These are phyloP conservation scores for Cladosporium sp. DNA, from an alignment of 2,329 filamentous ascomycete genomes.

Conservation along the genomic window DNA sequence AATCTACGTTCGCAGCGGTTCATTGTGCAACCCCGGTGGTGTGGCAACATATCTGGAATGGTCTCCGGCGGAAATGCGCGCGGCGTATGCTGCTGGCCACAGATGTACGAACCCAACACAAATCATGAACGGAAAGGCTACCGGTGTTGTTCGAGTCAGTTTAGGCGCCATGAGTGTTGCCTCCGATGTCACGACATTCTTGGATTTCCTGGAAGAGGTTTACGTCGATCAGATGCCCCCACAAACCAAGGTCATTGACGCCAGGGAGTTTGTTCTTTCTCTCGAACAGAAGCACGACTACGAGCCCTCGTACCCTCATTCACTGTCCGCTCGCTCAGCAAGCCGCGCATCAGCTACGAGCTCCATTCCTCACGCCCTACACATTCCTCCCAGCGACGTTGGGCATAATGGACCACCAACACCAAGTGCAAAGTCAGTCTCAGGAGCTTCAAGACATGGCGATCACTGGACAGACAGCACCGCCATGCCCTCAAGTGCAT, in stretches of 20 bases:
- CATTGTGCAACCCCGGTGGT: constrained; percentile 51
- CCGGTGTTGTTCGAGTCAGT: constrained; percentile 57
- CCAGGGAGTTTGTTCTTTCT: neutral
- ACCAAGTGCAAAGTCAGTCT: constrained; percentile 1
- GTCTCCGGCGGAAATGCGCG: constrained; percentile 51
- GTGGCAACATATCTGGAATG: constrained; percentile 45
- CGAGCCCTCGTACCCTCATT: constrained; percentile 2
- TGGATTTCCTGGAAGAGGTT: constrained; percentile 38
- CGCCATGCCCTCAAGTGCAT: constrained; percentile 5
- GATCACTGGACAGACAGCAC: neutral
- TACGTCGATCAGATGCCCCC: constrained; percentile 23
- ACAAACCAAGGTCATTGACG: neutral
- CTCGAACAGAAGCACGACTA: neutral
- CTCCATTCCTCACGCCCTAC: constrained; percentile 4
- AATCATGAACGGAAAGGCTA: constrained; percentile 51
- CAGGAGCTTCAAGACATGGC: neutral
- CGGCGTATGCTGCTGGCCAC: constrained; percentile 53
- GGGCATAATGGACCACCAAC: neutral
- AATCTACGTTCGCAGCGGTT: constrained; percentile 59
- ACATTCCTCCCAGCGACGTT: constrained; percentile 2
- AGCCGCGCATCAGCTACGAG: constrained; percentile 5
- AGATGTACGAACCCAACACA: constrained; percentile 53
- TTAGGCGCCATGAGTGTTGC: constrained; percentile 59
- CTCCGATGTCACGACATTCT: constrained; percentile 56
- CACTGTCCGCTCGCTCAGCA: constrained; percentile 4